Percentiles rank a stretch among this genome's conserved stretches.
phyloP scores from a whole-genome alignment of 306 rosid species.

The Cercis canadensis region DNA sequence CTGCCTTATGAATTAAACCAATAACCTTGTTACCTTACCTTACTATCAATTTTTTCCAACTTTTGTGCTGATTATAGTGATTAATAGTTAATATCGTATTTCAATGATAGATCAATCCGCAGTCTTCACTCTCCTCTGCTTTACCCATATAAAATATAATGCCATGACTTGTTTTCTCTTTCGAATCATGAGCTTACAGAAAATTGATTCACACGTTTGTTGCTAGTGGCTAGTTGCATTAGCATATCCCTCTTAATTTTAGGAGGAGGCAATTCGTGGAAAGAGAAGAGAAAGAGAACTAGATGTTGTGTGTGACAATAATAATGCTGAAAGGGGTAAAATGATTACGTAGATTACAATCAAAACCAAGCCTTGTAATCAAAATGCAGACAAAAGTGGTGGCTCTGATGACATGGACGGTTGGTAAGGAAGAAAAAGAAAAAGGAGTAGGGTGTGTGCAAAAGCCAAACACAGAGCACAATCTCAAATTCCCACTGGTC shows the following conservation, averaged over 20 bases:
- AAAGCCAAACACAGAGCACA: slow-evolving; percentile 71
- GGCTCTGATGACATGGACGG: slow-evolving; percentile 55
- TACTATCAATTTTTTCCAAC: background rate
- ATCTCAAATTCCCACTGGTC: slow-evolving; percentile 51
- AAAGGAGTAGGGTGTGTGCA: slow-evolving; percentile 35
- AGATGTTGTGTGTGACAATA: slow-evolving; percentile 7
- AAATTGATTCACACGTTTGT: no score
- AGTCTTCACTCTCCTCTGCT: no score
- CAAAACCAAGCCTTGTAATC: no score
- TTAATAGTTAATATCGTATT: no score
- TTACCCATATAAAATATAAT: no score
- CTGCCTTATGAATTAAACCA: background rate
- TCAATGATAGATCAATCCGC: no score
- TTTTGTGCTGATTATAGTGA: no score
- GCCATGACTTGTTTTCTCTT: no score
- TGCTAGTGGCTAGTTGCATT: slow-evolving; percentile 28
- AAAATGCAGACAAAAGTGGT: slow-evolving; percentile 54
- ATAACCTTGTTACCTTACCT: no score
- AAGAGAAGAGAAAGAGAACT: slow-evolving; percentile 16
- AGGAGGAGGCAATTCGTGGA: slow-evolving; percentile 27
- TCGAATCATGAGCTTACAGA: background rate
- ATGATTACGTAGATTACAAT: slow-evolving; percentile 43
- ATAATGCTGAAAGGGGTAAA: slow-evolving; percentile 1
- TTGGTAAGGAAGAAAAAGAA: slow-evolving; percentile 42
- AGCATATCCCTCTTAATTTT: slow-evolving; percentile 22